Percentiles rank a stretch among this genome's conserved stretches.
phyloP scores from a whole-genome alignment of 2,329 filamentous ascomycete genomes.

The Fusarium burgessii region DNA sequence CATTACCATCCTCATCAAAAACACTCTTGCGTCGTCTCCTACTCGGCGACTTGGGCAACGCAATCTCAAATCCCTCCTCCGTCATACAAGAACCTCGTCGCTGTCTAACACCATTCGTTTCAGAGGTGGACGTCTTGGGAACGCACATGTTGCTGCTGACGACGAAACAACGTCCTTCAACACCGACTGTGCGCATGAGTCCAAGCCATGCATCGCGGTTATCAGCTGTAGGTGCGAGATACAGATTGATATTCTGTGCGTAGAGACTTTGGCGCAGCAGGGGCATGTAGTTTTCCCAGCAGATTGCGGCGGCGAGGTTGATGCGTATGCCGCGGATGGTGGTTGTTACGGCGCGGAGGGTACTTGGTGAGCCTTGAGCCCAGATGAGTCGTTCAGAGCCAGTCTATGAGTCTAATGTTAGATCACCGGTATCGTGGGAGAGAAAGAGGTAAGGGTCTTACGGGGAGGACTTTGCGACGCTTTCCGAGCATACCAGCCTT shows the following conservation, averaged over 20 bases:
- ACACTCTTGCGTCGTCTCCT: constrained; percentile 55
- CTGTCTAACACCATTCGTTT: constrained; percentile 13
- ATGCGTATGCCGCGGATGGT: constrained; percentile 82
- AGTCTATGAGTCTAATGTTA: constrained; percentile 61
- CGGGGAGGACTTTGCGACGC: constrained; percentile 91
- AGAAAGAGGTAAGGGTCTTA: constrained; percentile 54
- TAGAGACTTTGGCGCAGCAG: constrained; percentile 86
- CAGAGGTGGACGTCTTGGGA: constrained; percentile 46
- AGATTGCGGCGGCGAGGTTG: constrained; percentile 88
- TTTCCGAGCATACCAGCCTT: constrained; percentile 80
- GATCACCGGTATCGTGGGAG: not conserved
- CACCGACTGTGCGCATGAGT: constrained; percentile 83
- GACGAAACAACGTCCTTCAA: constrained; percentile 87
- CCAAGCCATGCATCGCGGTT: constrained; percentile 83
- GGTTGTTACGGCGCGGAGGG: constrained; percentile 82
- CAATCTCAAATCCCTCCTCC: constrained; percentile 62
- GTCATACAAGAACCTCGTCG: constrained; percentile 56
- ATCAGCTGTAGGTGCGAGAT: constrained; percentile 91
- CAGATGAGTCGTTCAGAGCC: constrained; percentile 86
- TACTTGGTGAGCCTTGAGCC: constrained; percentile 85
- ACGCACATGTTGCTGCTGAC: constrained; percentile 88
- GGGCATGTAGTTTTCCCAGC: constrained; percentile 98
- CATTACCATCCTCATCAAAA: constrained; percentile 66
- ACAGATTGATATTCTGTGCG: constrained; percentile 90
- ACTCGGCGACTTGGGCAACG: constrained; percentile 51